Evolutionary conservation across 352 stramenopile species (phyloP).

Genomic region (Globisporangium alternatum): DNA sequence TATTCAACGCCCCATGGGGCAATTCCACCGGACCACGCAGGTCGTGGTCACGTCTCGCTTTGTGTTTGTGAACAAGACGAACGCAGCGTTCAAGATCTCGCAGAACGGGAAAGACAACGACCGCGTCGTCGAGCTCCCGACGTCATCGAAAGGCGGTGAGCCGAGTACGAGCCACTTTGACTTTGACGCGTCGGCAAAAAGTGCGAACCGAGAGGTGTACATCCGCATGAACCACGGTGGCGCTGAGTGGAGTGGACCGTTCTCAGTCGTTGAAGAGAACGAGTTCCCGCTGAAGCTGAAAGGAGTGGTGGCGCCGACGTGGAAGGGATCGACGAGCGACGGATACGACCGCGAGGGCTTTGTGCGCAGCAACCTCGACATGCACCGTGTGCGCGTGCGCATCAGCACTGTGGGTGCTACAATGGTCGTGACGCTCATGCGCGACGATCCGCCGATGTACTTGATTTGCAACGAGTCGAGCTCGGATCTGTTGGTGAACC

Average conservation of each 20-base stretch:
- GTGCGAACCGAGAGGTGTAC: conserved; percentile 55
- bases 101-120: conserved; percentile 61
- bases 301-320: conserved; percentile 47
- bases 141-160: conserved; percentile 32
- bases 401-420: conserved; percentile 76
- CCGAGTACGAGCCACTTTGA: conserved; percentile 58
- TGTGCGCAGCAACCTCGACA: conserved; percentile 35
- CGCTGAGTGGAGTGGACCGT: conserved; percentile 79
- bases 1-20: conserved; percentile 78
- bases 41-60: conserved; percentile 84
- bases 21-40: conserved; percentile 87
- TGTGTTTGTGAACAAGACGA: conserved; percentile 86
- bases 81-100: conserved; percentile 70
- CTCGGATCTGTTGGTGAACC: conserved; percentile 67
- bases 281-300: conserved; percentile 81
- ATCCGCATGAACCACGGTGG: conserved; percentile 73
- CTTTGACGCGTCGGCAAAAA: conserved; percentile 57
- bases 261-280: conserved; percentile 80
- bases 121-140: conserved; percentile 55
- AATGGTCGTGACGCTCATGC: conserved; percentile 76
- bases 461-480: conserved; percentile 83
- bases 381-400: conserved; percentile 71
- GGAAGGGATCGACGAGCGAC: conserved; percentile 37
- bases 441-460: conserved; percentile 82
- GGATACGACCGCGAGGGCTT: conserved; percentile 41